These are phyloP conservation scores for Podila verticillata DNA, from an alignment of 192 early-diverging fungal genomes.

Conservation along the genomic window DNA sequence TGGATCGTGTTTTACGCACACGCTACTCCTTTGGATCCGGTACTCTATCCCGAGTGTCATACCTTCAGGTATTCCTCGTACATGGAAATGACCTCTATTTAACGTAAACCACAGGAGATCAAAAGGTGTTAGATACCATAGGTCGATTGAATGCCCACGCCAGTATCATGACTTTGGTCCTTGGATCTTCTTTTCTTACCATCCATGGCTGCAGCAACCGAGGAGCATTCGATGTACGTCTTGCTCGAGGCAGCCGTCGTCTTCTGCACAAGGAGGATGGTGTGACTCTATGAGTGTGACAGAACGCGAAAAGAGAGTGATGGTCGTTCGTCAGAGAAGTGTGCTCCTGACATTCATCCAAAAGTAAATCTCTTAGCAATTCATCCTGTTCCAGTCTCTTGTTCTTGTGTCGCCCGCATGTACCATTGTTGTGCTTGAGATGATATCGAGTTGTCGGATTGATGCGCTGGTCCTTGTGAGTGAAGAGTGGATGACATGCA, in stretches of 20 bases:
- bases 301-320: too few relatives aligned
- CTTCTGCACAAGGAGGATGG: constrained; percentile 47
- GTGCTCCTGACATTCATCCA: too few relatives aligned
- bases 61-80: constrained; percentile 49
- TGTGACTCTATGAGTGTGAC: constrained; percentile 35
- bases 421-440: too few relatives aligned
- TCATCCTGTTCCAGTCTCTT: not conserved
- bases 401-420: too few relatives aligned
- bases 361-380: too few relatives aligned
- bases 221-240: constrained; percentile 44
- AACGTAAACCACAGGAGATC: not conserved
- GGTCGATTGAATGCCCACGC: not conserved
- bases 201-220: constrained; percentile 50
- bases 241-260: constrained; percentile 40
- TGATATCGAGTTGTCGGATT: too few relatives aligned
- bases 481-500: not conserved
- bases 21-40: too few relatives aligned
- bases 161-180: not conserved
- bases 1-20: too few relatives aligned
- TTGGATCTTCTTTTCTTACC: constrained; percentile 9
- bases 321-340: too few relatives aligned
- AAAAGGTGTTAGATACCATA: not conserved
- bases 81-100: constrained; percentile 45
- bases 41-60: not conserved
- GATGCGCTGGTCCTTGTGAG: not conserved